Evolutionary conservation across 2,329 filamentous ascomycete species (phyloP), one percentile per base, ranked within the genome.

Genomic region (Aschersonia sp.): DNA sequence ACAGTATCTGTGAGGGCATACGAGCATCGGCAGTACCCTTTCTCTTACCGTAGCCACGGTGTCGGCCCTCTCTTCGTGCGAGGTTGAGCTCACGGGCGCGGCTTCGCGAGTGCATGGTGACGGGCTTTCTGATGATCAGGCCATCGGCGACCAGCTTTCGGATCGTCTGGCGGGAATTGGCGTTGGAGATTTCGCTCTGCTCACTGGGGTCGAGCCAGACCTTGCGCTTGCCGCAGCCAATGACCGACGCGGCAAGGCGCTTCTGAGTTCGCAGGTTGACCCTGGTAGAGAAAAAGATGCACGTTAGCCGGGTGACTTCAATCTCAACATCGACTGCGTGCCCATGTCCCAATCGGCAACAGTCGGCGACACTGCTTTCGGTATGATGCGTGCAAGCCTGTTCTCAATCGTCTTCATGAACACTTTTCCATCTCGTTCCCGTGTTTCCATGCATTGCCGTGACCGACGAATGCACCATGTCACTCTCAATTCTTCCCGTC

Each of bases 171-270:
- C 92, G 90, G 66, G 90, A 97, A 86, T 98, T 98, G 84, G 92
- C 92, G 75, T 96, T 97, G 79, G 86, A 88, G 78, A 98, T 98
- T 78, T 98, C 92, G 80, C 76, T 92, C 76, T 89, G 82, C 80
- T 98, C 92, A 73, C 94, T 97, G 73, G 92, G 92, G 76, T 98
- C 92, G 71, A 98, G 89, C 92, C 92, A 98, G 78, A 98, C 94
- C 87, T 98, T 98, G 83, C 90, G 87, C 86, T 98, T 84, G 72
- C 92, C 92, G 79, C 87, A 94, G 81, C 88, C 88, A 72, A 95
- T 87, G 73, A 98, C 92, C 75, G 90, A 86, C 69, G 92, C 87
- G 72, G 92, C 92, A 68, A 98, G 89, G 78, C 94, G 90, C 85
- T 98, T 98, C 83, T 98, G 94, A 73, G 92, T 97, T 75, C 84